Evolutionary conservation across 805 yeast species (phyloP).

Genomic region (Kodamaea jinghongensis): DNA sequence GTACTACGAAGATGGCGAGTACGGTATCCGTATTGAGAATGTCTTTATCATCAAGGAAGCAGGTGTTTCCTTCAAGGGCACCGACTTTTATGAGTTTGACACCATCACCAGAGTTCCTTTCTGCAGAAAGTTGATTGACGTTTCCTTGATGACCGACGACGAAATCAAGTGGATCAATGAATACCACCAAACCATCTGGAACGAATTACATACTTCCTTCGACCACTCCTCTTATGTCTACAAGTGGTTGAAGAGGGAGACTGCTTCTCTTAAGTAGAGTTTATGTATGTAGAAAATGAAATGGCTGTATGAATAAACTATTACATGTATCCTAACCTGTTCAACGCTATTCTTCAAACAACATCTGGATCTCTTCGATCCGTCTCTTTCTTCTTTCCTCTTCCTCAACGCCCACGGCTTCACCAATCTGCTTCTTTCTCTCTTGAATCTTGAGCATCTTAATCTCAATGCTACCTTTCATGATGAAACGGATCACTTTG

Average conservation of each 20-base stretch:
- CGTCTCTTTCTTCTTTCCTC: conserved; percentile 68
- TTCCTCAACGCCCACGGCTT: conserved; percentile 71
- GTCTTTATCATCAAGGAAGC: conserved; percentile 47
- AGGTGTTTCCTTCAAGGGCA: conserved; percentile 48
- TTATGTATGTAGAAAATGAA: conserved; percentile 3
- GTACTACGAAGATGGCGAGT: conserved; percentile 55
- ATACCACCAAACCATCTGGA: conserved; percentile 61
- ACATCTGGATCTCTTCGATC: conserved; percentile 68
- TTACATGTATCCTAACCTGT: background rate
- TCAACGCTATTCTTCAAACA: conserved; percentile 49
- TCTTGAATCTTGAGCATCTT: conserved; percentile 88
- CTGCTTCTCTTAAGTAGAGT: conserved; percentile 22
- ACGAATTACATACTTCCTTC: conserved; percentile 42
- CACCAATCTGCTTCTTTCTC: conserved; percentile 76
- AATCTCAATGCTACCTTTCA: conserved; percentile 80
- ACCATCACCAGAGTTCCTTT: conserved; percentile 85
- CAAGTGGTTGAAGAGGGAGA: conserved; percentile 52
- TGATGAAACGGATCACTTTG: conserved; percentile 73
- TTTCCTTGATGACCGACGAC: conserved; percentile 48
- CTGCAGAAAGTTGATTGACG: conserved; percentile 72
- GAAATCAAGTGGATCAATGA: conserved; percentile 69
- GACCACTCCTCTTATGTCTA: conserved; percentile 36
- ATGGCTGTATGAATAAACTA: background rate
- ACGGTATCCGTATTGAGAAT: conserved; percentile 56
- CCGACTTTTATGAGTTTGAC: conserved; percentile 65